Conservation (phyloP, 2,329 filamentous ascomycete genomes). For the Epichloe aotearoae region DNA sequence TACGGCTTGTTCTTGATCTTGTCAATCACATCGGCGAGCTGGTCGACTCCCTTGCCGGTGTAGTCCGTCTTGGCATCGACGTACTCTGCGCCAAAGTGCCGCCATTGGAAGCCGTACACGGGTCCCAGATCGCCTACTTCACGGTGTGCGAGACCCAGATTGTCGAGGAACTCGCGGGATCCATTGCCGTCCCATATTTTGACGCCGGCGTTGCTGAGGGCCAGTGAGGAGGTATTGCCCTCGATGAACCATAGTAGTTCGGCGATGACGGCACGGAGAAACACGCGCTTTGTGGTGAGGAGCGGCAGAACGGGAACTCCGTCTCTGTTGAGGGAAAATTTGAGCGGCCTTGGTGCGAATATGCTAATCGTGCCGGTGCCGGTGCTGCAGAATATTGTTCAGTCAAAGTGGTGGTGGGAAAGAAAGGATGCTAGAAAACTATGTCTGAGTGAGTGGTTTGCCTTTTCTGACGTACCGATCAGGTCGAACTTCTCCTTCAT, state of each 20-base stretch:
- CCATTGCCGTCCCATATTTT: conserved; percentile 99
- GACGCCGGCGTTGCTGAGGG: conserved; percentile 66
- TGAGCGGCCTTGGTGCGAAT: conserved; percentile 76
- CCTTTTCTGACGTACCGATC: conserved; percentile 48
- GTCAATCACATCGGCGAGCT: conserved; percentile 78
- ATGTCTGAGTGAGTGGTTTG: neutral
- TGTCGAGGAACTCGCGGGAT: conserved; percentile 79
- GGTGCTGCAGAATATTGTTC: conserved; percentile 41
- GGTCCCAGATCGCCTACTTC: conserved; percentile 83
- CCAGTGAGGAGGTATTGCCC: conserved; percentile 65
- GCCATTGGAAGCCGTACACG: conserved; percentile 98
- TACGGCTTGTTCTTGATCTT: conserved; percentile 77
- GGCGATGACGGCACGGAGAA: conserved; percentile 74
- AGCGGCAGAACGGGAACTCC: conserved; percentile 65
- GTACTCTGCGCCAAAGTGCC: conserved; percentile 92
- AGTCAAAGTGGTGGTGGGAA: neutral
- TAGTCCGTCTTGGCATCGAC: conserved; percentile 70
- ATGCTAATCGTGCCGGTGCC: conserved; percentile 86
- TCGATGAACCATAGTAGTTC: conserved; percentile 95
- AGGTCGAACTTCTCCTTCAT: conserved; percentile 72
- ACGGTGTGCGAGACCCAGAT: conserved; percentile 65
- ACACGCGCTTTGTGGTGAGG: conserved; percentile 94
- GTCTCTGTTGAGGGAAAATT: conserved; percentile 63
- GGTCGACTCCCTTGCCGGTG: conserved; percentile 77
- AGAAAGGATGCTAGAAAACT: neutral